Evolutionary conservation across 2,329 filamentous ascomycete genomes (phyloP), one percentile per base, ranked within the genome.

Genomic region (Fusarium longipes): DNA sequence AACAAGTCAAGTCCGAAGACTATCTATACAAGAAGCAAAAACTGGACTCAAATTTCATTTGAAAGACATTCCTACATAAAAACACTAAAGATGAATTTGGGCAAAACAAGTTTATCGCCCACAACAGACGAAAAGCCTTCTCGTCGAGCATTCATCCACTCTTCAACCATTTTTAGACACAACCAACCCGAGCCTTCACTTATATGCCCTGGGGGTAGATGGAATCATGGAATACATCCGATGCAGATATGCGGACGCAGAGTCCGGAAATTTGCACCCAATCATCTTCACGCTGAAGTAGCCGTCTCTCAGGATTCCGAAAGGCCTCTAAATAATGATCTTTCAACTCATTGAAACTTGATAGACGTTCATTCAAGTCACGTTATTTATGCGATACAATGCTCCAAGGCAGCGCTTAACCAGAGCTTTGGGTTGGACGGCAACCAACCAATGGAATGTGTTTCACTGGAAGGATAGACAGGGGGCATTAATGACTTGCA

Each of bases 401-500:
- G 8, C 29, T 22, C 17, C 25, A 17, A 25, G 22, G 20, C 30
- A 48, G 45, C 45, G 45, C 30, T 36, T 48, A 48, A 48, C 22
- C 45, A 25, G 30, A 48, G 12, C 8, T 7, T 48, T 36, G 45
- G 45, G 45, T 48, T 48, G 45, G 45, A 24, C 45, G 10, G 45
- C 12, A 25, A 35, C 30, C 32, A 14, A 14, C 30, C 20, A 48
- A 48, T 48, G 30, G 45, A 48, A 48, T 48, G 30, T 48, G 45
- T 25, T 36, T 17, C 30, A 35, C 22, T 18, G 20, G 3, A 27
- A 25, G 22, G 12, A 48, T 20, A 24, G 30, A 48, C 45, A 48
- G 45, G 45, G 45, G 32, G 12, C 30, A 48, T 48, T 48, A 48
- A 48, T 48, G 45, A 48, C 45, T 48, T 48, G 45, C 45, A 48